Percentiles rank a stretch among this genome's conserved stretches.
phyloP scores from a whole-genome alignment of 148 eudicot genomes.

The Heliosperma pusillum region DNA sequence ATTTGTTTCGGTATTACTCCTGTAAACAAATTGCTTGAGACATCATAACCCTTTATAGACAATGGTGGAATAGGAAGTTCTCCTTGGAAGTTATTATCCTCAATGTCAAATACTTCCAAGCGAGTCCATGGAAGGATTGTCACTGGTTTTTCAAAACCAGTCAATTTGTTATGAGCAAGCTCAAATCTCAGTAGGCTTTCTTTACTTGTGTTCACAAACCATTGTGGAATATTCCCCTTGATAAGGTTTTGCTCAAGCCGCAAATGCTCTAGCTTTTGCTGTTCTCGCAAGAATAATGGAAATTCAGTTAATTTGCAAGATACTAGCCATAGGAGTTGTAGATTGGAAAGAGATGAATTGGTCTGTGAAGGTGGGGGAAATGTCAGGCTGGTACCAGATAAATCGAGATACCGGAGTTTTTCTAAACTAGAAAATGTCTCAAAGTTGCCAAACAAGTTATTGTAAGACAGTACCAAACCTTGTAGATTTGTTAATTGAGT shows the following conservation, averaged over 20 bases:
- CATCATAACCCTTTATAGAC: neutral
- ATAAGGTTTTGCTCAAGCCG: neutral
- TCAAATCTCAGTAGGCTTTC: neutral
- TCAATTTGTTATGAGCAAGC: neutral
- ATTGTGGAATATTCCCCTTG: conserved; percentile 13
- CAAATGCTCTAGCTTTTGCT: neutral
- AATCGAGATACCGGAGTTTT: neutral
- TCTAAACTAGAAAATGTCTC: neutral
- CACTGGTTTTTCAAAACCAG: conserved; percentile 19
- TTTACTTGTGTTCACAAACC: conserved; percentile 24
- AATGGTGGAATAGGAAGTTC: conserved; percentile 29
- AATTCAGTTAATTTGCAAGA: conserved; percentile 18
- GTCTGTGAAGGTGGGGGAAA: neutral
- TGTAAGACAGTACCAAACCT: neutral
- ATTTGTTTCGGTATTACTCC: conserved; percentile 22
- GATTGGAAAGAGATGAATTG: conserved; percentile 7
- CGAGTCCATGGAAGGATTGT: neutral
- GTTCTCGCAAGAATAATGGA: conserved; percentile 7
- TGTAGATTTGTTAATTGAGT: conserved; percentile 11
- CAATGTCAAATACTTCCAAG: neutral
- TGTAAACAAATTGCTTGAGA: conserved; percentile 9
- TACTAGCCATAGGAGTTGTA: neutral
- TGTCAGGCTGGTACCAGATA: conserved; percentile 7
- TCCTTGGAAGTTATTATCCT: conserved; percentile 20
- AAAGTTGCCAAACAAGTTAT: neutral